Evolutionary conservation across 2,329 filamentous ascomycete genomes (phyloP).

Genomic region (Cyphellophora attinorum): DNA sequence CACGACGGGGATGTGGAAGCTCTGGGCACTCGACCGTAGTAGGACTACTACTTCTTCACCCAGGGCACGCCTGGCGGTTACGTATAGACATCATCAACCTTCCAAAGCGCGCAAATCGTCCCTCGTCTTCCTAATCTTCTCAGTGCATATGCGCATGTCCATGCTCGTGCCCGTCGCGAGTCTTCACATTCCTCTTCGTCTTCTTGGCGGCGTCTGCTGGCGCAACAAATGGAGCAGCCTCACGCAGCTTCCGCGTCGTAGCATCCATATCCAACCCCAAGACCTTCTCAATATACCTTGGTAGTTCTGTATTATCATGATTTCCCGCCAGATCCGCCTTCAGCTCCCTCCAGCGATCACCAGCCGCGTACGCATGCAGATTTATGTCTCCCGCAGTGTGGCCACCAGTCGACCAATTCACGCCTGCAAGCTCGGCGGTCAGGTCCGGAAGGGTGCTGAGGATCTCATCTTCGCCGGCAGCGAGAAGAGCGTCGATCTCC

Average conservation of each 20-base stretch:
- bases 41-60: too few species aligned
- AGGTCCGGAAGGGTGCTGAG: not conserved
- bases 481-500: not conserved
- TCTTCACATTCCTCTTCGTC: conserved; percentile 1
- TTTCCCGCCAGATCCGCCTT: not conserved
- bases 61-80: too few species aligned
- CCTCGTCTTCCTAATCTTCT: too few species aligned
- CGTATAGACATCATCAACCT: too few species aligned
- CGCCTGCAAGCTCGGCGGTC: not conserved
- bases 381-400: not conserved
- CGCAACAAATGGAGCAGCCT: not conserved
- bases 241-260: not conserved
- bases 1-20: too few species aligned
- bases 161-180: not conserved
- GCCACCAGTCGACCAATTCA: not conserved
- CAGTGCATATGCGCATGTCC: conserved; percentile 11
- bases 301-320: conserved; percentile 1
- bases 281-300: conserved; percentile 1
- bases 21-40: too few species aligned
- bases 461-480: not conserved
- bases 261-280: not conserved
- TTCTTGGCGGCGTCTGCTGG: not conserved
- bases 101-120: too few species aligned
- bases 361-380: not conserved
- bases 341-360: not conserved